phyloP scores from a whole-genome alignment of 352 stramenopile species.

The Phytophthora tubulina region DNA sequence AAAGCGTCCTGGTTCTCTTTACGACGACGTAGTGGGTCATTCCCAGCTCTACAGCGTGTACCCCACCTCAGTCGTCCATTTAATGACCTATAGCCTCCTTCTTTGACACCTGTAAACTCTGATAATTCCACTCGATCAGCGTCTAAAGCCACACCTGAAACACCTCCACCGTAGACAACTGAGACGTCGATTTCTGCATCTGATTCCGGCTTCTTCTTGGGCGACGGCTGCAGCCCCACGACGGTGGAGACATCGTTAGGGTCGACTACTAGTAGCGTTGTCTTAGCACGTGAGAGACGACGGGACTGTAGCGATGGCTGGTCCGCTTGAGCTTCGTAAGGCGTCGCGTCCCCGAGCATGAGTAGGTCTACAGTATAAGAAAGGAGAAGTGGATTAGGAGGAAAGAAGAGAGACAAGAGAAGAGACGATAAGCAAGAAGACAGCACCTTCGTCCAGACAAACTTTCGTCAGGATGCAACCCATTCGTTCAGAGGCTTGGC shows the following conservation, averaged over 20 bases:
- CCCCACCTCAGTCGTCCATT: conserved; percentile 68
- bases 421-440: conserved; percentile 4
- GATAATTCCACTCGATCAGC: conserved; percentile 60
- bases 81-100: conserved; percentile 59
- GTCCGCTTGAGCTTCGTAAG: conserved; percentile 20
- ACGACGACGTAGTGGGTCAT: conserved; percentile 76
- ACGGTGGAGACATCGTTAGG: conserved; percentile 32
- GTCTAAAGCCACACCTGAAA: conserved; percentile 75
- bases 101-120: conserved; percentile 69
- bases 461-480: conserved; percentile 67
- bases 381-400: neutral
- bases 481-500: conserved; percentile 35
- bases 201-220: conserved; percentile 7
- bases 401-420: conserved; percentile 19
- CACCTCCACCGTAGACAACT: conserved; percentile 67
- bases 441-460: conserved; percentile 51
- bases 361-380: conserved; percentile 31
- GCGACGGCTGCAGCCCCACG: conserved; percentile 12
- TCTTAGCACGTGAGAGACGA: conserved; percentile 51
- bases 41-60: conserved; percentile 62
- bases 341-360: conserved; percentile 35
- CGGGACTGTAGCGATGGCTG: conserved; percentile 12
- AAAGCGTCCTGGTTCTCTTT: conserved; percentile 89
- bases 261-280: conserved; percentile 48
- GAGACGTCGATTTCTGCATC: conserved; percentile 2